Evolutionary conservation across 1,139 yeast genomes (phyloP), one percentile per base, ranked within the genome.

Genomic region (Yamadazyma atlantica): DNA sequence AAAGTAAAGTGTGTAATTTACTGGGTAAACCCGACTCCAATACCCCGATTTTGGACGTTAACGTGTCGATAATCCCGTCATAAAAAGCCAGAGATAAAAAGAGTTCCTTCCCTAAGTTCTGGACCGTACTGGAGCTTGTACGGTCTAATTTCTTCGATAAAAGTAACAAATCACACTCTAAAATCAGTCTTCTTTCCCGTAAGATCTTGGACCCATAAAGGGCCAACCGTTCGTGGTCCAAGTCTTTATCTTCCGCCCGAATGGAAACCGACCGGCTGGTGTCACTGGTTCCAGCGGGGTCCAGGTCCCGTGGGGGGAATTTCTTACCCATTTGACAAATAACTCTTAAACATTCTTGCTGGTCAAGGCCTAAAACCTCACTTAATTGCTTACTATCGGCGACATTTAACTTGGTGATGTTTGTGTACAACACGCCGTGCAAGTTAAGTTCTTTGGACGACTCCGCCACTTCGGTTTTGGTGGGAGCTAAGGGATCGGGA

Each of bases 181-280:
- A 53, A 0, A 78, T 53, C 1, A 65, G 55, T 45, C 80, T 58
- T 51, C 78, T 64, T 45, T 79, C 83, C 41, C 66, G 56, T 39
- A 76, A 55, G 3, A 74, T 60, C 14, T 58, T 60, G 14, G 62
- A 51, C 2, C 64, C 55, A 49, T 70, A 63, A 22, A 66, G 46
- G 22, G 46, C 38, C 14, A 64, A 49, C 33, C 64, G 55, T 34
- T 60, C 64, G 28, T 54, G 57, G 43, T 64, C 66, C 37, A 56
- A 46, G 33, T 64, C 66, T 26, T 66, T 49, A 35, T 68, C 69
- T 40, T 66, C 69, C 3, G 71, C 62, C 25, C 18, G 4, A 10
- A n/a, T n/a, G n/a, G n/a, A n/a, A n/a, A n/a, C n/a, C n/a, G n/a
- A n/a, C n/a, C n/a, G n/a, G n/a, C n/a, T n/a, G n/a, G n/a, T n/a